Conservation (phyloP, 2,329 filamentous ascomycete genomes). For the Ophiostoma piceae region DNA sequence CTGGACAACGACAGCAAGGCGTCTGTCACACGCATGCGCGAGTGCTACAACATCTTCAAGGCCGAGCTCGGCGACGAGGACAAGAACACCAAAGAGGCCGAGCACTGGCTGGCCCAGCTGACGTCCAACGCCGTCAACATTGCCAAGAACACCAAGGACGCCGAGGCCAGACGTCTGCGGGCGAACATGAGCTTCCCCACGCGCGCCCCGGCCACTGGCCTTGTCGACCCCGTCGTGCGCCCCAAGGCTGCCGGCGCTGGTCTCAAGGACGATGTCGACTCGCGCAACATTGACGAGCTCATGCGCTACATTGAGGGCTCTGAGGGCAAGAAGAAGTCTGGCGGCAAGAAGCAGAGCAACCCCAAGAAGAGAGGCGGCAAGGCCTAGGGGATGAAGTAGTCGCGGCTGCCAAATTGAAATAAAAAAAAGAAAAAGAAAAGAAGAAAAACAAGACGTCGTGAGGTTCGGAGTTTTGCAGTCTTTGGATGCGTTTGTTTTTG, state of each 20-base stretch:
- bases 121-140: conserved; percentile 93
- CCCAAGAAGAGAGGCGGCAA: conserved; percentile 45
- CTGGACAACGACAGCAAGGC: conserved; percentile 93
- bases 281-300: conserved; percentile 85
- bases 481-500: conserved; percentile 5
- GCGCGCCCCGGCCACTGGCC: conserved; percentile 54
- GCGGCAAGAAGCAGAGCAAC: conserved; percentile 37
- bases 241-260: conserved; percentile 26
- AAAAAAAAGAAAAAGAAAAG: conserved; percentile 10
- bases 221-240: conserved; percentile 35
- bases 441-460: conserved; percentile 7
- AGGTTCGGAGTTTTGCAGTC: conserved; percentile 4
- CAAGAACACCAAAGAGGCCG: conserved; percentile 96
- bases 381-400: background rate
- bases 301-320: conserved; percentile 88
- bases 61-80: conserved; percentile 79
- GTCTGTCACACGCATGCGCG: conserved; percentile 88
- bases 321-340: conserved; percentile 45
- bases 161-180: conserved; percentile 67
- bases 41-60: conserved; percentile 94
- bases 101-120: conserved; percentile 92
- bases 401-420: background rate
- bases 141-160: conserved; percentile 86
- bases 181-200: conserved; percentile 64
- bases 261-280: conserved; percentile 52